These are phyloP conservation scores for Lepiota brunneoincarnata DNA, from an alignment of 768 basidiomycete genomes.

Conservation along the genomic window DNA sequence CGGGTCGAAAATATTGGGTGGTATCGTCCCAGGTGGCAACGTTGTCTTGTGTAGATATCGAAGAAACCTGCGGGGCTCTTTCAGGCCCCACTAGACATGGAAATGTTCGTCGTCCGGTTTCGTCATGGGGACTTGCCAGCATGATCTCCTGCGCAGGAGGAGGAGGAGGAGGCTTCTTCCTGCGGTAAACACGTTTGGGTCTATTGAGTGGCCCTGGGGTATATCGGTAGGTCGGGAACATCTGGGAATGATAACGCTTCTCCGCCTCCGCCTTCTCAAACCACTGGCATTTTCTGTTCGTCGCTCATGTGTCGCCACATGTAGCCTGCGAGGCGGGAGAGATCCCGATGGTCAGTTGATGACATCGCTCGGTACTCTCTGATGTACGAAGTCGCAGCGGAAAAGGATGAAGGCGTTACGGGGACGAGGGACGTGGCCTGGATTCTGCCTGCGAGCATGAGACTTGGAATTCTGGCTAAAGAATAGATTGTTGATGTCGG, in stretches of 20 bases:
- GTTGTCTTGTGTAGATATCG: too few relatives aligned
- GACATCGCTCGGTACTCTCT: constrained; percentile 19
- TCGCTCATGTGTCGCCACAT: constrained; percentile 9
- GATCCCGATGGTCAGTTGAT: constrained; percentile 9
- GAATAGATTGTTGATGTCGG: not conserved
- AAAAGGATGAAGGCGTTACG: constrained; percentile 82
- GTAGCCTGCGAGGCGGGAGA: constrained; percentile 1
- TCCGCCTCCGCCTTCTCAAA: constrained; percentile 7
- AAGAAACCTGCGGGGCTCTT: too few relatives aligned
- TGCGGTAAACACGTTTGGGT: constrained; percentile 1
- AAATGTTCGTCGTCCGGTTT: too few relatives aligned
- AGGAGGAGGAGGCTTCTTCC: not conserved
- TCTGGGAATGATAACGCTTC: not conserved
- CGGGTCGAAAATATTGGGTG: not conserved
- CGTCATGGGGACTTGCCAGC: not conserved
- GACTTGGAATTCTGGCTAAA: constrained; percentile 27
- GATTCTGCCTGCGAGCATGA: constrained; percentile 46
- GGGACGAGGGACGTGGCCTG: constrained; percentile 65
- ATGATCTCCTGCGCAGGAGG: not conserved
- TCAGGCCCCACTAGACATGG: too few relatives aligned
- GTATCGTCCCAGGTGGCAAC: not conserved
- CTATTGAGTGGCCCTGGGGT: not conserved
- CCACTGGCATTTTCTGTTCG: constrained; percentile 1
- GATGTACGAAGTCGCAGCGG: constrained; percentile 67
- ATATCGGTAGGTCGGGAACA: constrained; percentile 3